Evolutionary conservation across 1,284 basidiomycete species (phyloP), one percentile per base, ranked within the genome.

Genomic region (Naganishia cerealis): DNA sequence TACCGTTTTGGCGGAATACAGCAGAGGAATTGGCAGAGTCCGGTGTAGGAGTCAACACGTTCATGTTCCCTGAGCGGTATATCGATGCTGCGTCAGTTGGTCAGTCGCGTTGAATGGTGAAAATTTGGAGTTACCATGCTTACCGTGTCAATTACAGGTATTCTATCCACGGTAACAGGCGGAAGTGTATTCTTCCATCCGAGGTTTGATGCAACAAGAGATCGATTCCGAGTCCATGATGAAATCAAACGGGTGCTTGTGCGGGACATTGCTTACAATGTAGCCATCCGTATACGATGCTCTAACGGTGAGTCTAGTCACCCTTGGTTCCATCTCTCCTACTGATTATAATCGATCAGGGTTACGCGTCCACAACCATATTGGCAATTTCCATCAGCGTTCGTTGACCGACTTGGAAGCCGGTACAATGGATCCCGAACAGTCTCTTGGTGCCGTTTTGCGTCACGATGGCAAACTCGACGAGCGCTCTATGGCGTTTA

Each of bases 111-210:
- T 15, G 3, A 1, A 12, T 29, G 38, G 16, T 29, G 39, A 10
- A 21, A 46, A 3, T 7, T 5, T 40, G 13, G 29, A 50, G 18
- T 18, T 38, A 55, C 21, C 40, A 48, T 29, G 48, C 40, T 66
- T 52, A 55, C 66, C 57, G 26, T 46, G 24, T 42, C 52, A 39
- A n/a, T 46, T 29, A 50, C 66, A 90, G 89, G 87, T 42, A 81
- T 86, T 1, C 84, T 94, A 7, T 80, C 90, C 0, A 87, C 87
- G 0, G 78, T 88, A 18, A 94, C 92, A 0, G 96, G 96, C n/a
- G 96, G 96, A 21, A 92, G 96, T 69, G 77, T 95, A 0, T 94
- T 89, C 81, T 96, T 91, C 83, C 91, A 96, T 76, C 95, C 96
- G 8, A 87, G 91, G 42, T 99, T 94, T 79, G 86, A 90, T 67